Evolutionary conservation across 1,284 basidiomycete species (phyloP), one percentile per base, ranked within the genome.

Genomic region (Grifola frondosa): DNA sequence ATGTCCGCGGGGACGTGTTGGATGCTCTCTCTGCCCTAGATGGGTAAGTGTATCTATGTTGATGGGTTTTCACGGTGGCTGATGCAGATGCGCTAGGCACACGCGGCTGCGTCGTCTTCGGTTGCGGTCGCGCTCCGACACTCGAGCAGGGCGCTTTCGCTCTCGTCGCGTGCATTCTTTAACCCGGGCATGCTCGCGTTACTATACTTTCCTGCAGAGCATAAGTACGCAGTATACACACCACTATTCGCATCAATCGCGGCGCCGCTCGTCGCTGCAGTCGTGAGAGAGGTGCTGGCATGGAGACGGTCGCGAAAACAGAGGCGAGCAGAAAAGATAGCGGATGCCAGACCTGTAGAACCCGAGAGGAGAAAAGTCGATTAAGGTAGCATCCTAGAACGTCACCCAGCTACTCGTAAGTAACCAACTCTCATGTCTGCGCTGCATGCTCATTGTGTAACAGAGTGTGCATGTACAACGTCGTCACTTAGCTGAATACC

Each of bases 201-300:
- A 58, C 74, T 99, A 19, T 99, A 99, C 65, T 99, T 99, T 67
- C 94, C 94, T 19, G 85, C 91, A 20, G 93, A 97, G 61, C 94
- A 97, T 71, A 96, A 90, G 62, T 92, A 93, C 62, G 93, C 93
- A 1, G 90, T 97, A 4, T 97, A 97, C 63, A 87, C 90, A 1
- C 94, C 94, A 0, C 68, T 97, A 16, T 96, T 97, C 60, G 93
- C 90, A 3, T 93, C 91, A 39, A 77, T 92, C 20, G 73, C 88
- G 4, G 86, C 96, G 16, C 92, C 93, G 5, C 67, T 97, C 37
- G 43, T 92, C 5, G 81, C 90, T 1, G 82, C 89, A 0, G 73
- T 85, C 3, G 49, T 91, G 19, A 78, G 81, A 54, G 91, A 94
- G 64, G 42, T 87, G 11, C 57, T 68, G 24, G 76, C 75, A 0